Base-by-base conservation (phyloP, 2,329 filamentous ascomycete species). In the Aquanectria penicillioides region DNA sequence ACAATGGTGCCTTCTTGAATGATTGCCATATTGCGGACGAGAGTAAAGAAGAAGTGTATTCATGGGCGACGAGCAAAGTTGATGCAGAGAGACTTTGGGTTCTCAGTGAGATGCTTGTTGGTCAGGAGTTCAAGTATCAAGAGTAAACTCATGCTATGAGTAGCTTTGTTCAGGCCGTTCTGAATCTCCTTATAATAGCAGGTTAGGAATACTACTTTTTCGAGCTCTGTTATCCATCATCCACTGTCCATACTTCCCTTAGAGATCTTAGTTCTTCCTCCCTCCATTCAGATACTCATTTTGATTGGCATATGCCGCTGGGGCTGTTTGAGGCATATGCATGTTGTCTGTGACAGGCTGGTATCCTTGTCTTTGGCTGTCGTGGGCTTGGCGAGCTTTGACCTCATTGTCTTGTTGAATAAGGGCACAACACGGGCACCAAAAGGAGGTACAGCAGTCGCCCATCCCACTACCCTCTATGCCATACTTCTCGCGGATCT, bases 21-120 rank as follows among this genome's bases (percentile, higher is more conserved):
- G 43, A 66, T 12, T 61, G 49, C 15, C 64, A 49, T 6, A 6
- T 66, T 1, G 53, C 57, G 2, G 60, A 66, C 11, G 57, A 54
- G 1, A 25, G 41, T 2, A 33, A 22, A 1, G 63, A 66, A 9
- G 55, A 52, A 3, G 50, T 64, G 2, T 62, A 49, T 3, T 38
- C 64, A 2, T 66, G 64, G 64, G 63, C 52, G 4, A 57, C 40
- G 10, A 60, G 63, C 2, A 43, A 48, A 26, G 23, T 31, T 5
- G 54, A 59, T 18, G 64, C 63, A 1, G 56, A 61, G n/a, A 12
- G 49, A 0, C 29, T 67, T 4, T 67, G 63, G 64, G 59, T 20
- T 9, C 18, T 59, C 1, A 64, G 64, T 38, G 61, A 67, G n/a
- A 36, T 63, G 10, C 44, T 67, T 10, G 49, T 62, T 11, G 55